Evolutionary conservation across 129 eudicot species (phyloP), one percentile per base, ranked within the genome.

Genomic region (Arctium minus): DNA sequence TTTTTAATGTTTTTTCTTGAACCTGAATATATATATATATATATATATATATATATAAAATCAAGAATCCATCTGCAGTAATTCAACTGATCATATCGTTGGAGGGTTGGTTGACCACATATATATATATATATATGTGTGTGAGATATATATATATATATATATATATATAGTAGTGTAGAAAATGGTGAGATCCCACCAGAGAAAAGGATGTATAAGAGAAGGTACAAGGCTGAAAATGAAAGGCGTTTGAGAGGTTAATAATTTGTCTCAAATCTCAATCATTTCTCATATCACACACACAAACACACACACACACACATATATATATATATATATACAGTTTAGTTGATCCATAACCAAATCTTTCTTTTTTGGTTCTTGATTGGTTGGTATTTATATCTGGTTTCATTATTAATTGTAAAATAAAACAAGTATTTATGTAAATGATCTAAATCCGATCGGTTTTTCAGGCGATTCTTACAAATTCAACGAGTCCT

Each of bases 111-210:
- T 83, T 83, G 86, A 83, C 84, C 84, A 79, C 70, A 84, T 73
- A 71, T 56, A 69, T 65, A 64, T 6, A 18, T 18, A 64, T 6
- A 18, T 7, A 64, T 22, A 56, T 70, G 12, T 37, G 12, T 1
- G 56, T 7, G 37, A 11, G 27, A 84, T 73, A 71, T 56, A 69
- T 65, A 64, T 6, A 11, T 75, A 84, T 73, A 71, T 56, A 69
- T 65, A 64, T 6, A 11, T 75, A 75, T 15, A 53, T 18, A 18
- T 64, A 64, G 5, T 67, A 22, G 1, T 67, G 32, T 67, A 7
- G 73, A 39, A 83, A 77, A 73, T 84, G 87, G 84, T 44, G 83
- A 79, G 29, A 42, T 42, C 87, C 87, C 84, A 84, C 87, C 29
- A 73, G 7, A 74, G 80, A 84, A 74, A 84, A 65, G 60, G 87